phyloP scores from a whole-genome alignment of 345 rosid genomes.

The Gossypium arboreum region DNA sequence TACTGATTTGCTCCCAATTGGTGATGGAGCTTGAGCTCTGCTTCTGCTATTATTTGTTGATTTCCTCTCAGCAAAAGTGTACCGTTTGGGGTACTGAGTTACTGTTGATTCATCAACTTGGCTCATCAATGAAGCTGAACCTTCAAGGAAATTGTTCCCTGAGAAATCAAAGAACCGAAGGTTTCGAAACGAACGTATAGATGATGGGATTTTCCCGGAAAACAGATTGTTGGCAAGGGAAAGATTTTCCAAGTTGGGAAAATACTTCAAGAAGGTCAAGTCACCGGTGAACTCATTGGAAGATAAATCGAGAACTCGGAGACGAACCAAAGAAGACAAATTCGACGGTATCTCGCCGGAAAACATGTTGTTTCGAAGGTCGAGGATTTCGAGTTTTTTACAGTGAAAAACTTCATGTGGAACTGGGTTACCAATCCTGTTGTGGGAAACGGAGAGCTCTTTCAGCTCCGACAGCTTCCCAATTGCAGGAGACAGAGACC shows the following conservation, averaged over 20 bases:
- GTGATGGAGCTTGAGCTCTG: slow-evolving; percentile 20
- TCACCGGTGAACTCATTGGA: slow-evolving; percentile 61
- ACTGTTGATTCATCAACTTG: slow-evolving; percentile 30
- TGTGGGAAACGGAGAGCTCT: slow-evolving; percentile 66
- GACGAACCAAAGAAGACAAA: slow-evolving; percentile 50
- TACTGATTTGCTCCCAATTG: not conserved
- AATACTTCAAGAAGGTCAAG: slow-evolving; percentile 64
- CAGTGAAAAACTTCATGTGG: slow-evolving; percentile 59
- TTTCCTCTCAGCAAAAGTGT: slow-evolving; percentile 43
- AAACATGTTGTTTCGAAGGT: slow-evolving; percentile 56
- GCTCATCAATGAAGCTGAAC: slow-evolving; percentile 45
- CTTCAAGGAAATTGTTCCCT: slow-evolving; percentile 62
- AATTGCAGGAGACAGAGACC: slow-evolving; percentile 62
- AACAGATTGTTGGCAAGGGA: slow-evolving; percentile 75
- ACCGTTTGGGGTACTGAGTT: slow-evolving; percentile 49
- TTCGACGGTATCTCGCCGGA: slow-evolving; percentile 63
- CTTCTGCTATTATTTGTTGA: not conserved
- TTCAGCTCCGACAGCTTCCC: slow-evolving; percentile 74
- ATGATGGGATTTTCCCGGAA: slow-evolving; percentile 64
- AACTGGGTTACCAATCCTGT: slow-evolving; percentile 48
- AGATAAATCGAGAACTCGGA: slow-evolving; percentile 69
- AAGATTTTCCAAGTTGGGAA: slow-evolving; percentile 71
- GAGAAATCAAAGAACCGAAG: slow-evolving; percentile 72
- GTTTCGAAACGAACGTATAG: slow-evolving; percentile 60
- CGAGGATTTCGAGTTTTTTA: slow-evolving; percentile 70